Evolutionary conservation across 108 stramenopile genomes (phyloP).

Genomic region (Craspedostauros australis): DNA sequence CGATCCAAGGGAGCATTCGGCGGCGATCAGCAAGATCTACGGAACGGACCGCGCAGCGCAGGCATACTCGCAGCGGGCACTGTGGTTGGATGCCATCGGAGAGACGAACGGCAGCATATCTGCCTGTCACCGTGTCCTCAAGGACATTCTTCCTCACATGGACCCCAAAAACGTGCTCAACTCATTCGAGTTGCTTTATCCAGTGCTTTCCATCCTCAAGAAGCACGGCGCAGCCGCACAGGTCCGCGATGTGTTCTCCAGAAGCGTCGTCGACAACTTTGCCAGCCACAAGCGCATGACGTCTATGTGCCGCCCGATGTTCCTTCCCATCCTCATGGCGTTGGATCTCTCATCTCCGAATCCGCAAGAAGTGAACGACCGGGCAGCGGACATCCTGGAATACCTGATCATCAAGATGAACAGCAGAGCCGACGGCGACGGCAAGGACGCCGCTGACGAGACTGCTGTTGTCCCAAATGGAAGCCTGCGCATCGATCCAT

Average conservation of each 20-base stretch:
- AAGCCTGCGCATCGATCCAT: too few species aligned
- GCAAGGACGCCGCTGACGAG: background rate
- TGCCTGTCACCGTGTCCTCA: constrained; percentile 33
- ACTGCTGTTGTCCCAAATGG: too few species aligned
- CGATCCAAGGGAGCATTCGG: constrained; percentile 36
- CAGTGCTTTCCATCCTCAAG: constrained; percentile 34
- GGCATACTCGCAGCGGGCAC: constrained; percentile 32
- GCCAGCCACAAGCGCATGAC: constrained; percentile 31
- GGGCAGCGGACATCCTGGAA: background rate
- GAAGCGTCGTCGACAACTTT: constrained; percentile 29
- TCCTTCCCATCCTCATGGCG: constrained; percentile 6
- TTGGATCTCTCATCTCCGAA: too few species aligned
- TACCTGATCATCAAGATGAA: too few species aligned
- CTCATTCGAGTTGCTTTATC: constrained; percentile 30
- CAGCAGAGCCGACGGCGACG: too few species aligned
- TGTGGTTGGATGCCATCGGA: constrained; percentile 29
- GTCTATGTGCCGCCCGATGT: constrained; percentile 16
- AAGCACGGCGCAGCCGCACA: constrained; percentile 18
- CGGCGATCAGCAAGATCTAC: constrained; percentile 37
- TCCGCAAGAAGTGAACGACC: background rate
- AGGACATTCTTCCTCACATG: constrained; percentile 42
- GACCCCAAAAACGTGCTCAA: constrained; percentile 50
- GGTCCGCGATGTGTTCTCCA: constrained; percentile 24
- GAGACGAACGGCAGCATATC: constrained; percentile 24
- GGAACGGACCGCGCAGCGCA: constrained; percentile 56